Conservation (phyloP, 495 filamentous ascomycete species). For the Penicillium alfredii region DNA sequence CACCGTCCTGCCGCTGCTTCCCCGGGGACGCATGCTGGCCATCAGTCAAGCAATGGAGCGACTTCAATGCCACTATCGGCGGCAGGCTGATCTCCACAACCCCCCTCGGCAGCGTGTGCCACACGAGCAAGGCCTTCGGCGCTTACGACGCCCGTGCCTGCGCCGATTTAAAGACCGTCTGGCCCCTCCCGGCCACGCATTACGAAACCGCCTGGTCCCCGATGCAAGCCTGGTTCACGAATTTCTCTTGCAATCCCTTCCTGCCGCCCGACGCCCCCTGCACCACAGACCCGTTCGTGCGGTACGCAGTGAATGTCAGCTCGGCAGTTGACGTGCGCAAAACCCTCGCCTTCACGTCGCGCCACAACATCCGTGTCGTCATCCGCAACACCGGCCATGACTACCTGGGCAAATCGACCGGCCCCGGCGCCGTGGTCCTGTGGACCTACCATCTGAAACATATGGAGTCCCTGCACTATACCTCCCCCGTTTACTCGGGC, state of each 20-base stretch:
- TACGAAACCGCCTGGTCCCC: conserved; percentile 28
- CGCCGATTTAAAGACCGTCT: conserved; percentile 14
- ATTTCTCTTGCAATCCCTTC: conserved; percentile 48
- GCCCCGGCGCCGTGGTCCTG: conserved; percentile 42
- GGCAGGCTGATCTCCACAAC: conserved; percentile 26
- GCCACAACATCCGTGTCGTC: conserved; percentile 53
- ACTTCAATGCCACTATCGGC: conserved; percentile 23
- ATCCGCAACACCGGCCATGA: conserved; percentile 58
- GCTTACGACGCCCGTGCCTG: conserved; percentile 24
- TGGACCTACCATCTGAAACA: conserved; percentile 53
- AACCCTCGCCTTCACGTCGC: conserved; percentile 46
- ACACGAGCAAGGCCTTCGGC: conserved; percentile 16
- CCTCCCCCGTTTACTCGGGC: conserved; percentile 35
- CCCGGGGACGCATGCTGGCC: conserved; percentile 31
- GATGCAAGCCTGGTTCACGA: conserved; percentile 41
- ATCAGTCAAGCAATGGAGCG: conserved; percentile 16
- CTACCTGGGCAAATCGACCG: conserved; percentile 51
- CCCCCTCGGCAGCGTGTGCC: conserved; percentile 34
- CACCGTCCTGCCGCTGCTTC: conserved; percentile 29
- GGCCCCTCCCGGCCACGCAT: conserved; percentile 19
- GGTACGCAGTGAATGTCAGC: conserved; percentile 38
- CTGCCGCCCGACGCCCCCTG: conserved; percentile 36
- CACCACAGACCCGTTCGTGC: conserved; percentile 43
- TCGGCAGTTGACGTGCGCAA: conserved; percentile 11
- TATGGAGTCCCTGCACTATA: conserved; percentile 32